Percentiles rank a stretch among this genome's conserved stretches.
Evolutionary conservation across 768 basidiomycete genomes (phyloP).

Genomic region (Rhodotorula kratochvilovae): DNA sequence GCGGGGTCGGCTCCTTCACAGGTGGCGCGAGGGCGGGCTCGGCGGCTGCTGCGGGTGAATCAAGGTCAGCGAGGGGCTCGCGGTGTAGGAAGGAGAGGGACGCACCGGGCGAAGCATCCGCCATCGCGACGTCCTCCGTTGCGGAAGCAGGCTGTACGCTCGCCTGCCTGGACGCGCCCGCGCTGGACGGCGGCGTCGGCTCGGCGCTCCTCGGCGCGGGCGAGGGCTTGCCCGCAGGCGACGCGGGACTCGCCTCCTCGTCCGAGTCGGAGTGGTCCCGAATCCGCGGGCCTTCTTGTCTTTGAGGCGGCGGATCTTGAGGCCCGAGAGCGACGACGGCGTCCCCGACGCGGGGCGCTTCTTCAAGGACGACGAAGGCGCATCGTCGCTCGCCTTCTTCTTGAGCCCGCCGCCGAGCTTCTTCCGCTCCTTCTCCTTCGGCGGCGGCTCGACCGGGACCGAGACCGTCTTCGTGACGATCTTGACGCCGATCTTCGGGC

Average conservation of each 20-base stretch:
- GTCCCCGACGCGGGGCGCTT: background rate
- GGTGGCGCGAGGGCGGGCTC: background rate
- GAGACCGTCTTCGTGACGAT: slow-evolving; percentile 12
- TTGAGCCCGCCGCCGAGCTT: background rate
- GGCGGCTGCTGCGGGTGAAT: background rate
- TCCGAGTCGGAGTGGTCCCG: slow-evolving; percentile 10
- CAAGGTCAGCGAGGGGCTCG: background rate
- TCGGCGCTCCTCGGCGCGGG: slow-evolving; percentile 1
- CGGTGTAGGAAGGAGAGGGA: background rate
- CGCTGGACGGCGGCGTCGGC: background rate
- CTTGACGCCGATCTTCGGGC: slow-evolving; percentile 12
- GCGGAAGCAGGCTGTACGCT: background rate
- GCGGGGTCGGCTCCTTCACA: slow-evolving; percentile 2
- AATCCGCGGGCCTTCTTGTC: slow-evolving; percentile 16
- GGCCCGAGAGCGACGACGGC: background rate
- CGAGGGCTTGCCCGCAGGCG: background rate
- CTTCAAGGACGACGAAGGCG: background rate
- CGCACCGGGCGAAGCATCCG: background rate
- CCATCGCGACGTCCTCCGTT: slow-evolving; percentile 1
- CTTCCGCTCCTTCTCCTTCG: slow-evolving; percentile 5
- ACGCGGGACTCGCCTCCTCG: background rate
- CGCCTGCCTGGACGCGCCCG: background rate
- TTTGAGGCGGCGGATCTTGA: slow-evolving; percentile 30
- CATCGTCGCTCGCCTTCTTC: background rate
- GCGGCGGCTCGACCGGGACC: slow-evolving; percentile 2